Percentiles rank a stretch among this genome's conserved stretches.
Evolutionary conservation across 1,284 basidiomycete genomes (phyloP).

Genomic region (Tilletiopsis washingtonensis): DNA sequence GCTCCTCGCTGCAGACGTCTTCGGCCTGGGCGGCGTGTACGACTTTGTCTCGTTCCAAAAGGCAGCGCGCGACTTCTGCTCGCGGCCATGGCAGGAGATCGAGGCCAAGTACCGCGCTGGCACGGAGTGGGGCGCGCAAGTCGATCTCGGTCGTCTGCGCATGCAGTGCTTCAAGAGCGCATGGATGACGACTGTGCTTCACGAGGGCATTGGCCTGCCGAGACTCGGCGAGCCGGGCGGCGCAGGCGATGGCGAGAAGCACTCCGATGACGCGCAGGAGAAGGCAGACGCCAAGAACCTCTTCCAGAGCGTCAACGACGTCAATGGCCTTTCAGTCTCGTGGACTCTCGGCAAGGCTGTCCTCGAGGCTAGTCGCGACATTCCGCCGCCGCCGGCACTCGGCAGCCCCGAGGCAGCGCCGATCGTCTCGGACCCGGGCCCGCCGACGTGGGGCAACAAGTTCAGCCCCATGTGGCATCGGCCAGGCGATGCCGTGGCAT

Average conservation of each 20-base stretch:
- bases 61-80: slow-evolving; percentile 79
- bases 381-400: slow-evolving; percentile 20
- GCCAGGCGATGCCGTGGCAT: not conserved
- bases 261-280: slow-evolving; percentile 31
- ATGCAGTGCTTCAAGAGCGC: slow-evolving; percentile 99
- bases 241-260: slow-evolving; percentile 29
- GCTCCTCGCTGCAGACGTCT: slow-evolving; percentile 58
- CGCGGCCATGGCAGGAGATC: slow-evolving; percentile 69
- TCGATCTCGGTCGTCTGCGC: slow-evolving; percentile 75
- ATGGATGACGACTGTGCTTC: slow-evolving; percentile 92
- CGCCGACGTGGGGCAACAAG: slow-evolving; percentile 3
- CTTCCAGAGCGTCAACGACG: slow-evolving; percentile 85
- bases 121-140: slow-evolving; percentile 53
- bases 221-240: slow-evolving; percentile 65
- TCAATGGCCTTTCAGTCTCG: slow-evolving; percentile 84
- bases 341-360: slow-evolving; percentile 99
- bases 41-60: slow-evolving; percentile 93
- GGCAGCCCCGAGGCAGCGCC: not conserved
- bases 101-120: slow-evolving; percentile 62
- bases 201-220: slow-evolving; percentile 91
- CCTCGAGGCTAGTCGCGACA: slow-evolving; percentile 70
- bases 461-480: not conserved
- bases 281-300: slow-evolving; percentile 47
- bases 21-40: slow-evolving; percentile 87
- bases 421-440: not conserved